These are phyloP conservation scores for Trichoderma gracile DNA, from an alignment of 2,329 filamentous ascomycete species.

Conservation along the genomic window DNA sequence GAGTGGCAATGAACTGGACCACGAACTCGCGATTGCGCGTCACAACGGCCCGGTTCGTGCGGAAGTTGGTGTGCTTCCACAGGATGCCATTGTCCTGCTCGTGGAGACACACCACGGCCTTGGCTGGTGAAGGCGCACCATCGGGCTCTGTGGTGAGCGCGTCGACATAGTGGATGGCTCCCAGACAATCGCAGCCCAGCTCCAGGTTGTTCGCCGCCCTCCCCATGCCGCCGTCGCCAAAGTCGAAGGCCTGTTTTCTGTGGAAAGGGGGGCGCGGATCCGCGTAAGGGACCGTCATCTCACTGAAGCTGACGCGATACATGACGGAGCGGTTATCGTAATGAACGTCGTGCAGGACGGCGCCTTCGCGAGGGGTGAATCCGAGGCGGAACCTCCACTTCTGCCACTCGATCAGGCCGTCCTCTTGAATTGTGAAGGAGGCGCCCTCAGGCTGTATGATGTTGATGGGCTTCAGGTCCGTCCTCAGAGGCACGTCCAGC, in stretches of 20 bases:
- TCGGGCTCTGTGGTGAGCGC: constrained; percentile 53
- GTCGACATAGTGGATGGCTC: constrained; percentile 66
- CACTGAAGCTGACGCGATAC: constrained; percentile 66
- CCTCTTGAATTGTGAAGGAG: constrained; percentile 59
- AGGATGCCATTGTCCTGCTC: constrained; percentile 70
- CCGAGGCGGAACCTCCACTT: constrained; percentile 70
- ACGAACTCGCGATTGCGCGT: constrained; percentile 63
- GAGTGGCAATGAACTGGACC: constrained; percentile 67
- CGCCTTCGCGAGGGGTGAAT: constrained; percentile 70
- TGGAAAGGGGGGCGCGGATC: constrained; percentile 66
- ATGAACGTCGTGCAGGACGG: constrained; percentile 67
- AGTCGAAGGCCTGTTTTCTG: constrained; percentile 71
- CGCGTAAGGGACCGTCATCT: constrained; percentile 70
- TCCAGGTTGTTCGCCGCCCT: constrained; percentile 67
- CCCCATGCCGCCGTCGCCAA: constrained; percentile 69
- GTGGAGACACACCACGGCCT: constrained; percentile 67
- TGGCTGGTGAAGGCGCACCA: constrained; percentile 53
- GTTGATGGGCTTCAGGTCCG: constrained; percentile 67
- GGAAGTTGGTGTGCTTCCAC: constrained; percentile 71
- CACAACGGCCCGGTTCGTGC: constrained; percentile 63
- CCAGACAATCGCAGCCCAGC: constrained; percentile 70
- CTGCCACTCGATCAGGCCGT: constrained; percentile 59
- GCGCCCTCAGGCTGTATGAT: constrained; percentile 70
- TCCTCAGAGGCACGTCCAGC: constrained; percentile 47
- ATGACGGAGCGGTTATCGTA: constrained; percentile 67